Evolutionary conservation across 192 early-diverging fungal genomes (phyloP).

Genomic region (Phlyctochytrium planicorne): DNA sequence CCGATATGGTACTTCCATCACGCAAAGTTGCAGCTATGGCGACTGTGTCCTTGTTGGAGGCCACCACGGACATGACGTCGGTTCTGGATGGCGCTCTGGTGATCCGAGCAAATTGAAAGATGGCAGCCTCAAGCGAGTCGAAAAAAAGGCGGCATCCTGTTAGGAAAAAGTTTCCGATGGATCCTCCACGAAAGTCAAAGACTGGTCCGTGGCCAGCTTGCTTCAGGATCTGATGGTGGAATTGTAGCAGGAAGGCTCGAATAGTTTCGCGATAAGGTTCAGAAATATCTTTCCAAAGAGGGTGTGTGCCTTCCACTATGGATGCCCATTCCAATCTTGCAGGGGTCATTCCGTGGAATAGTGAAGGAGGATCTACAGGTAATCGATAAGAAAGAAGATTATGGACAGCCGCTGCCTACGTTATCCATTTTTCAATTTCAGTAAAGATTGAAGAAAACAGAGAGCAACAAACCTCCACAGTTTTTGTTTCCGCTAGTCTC

Average conservation of each 20-base stretch:
- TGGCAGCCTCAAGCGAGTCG: slow-evolving; percentile 62
- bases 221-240: slow-evolving; percentile 67
- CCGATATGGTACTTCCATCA: slow-evolving; percentile 59
- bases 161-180: slow-evolving; percentile 78
- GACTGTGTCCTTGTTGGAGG: slow-evolving; percentile 42
- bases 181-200: slow-evolving; percentile 73
- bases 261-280: slow-evolving; percentile 62
- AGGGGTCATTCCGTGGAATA: slow-evolving; percentile 10
- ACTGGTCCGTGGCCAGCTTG: slow-evolving; percentile 32
- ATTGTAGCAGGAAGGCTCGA: slow-evolving; percentile 68
- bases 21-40: slow-evolving; percentile 68
- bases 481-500: slow-evolving; percentile 61
- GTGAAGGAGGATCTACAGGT: slow-evolving; percentile 50
- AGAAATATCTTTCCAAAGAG: slow-evolving; percentile 48
- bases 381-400: slow-evolving; percentile 69
- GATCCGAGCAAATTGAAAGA: slow-evolving; percentile 72
- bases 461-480: slow-evolving; percentile 37
- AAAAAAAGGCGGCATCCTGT: slow-evolving; percentile 76
- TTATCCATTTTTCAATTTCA: neutral
- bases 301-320: slow-evolving; percentile 72
- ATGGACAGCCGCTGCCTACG: slow-evolving; percentile 62
- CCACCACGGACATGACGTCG: slow-evolving; percentile 65
- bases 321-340: slow-evolving; percentile 72
- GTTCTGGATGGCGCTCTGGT: slow-evolving; percentile 65
- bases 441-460: slow-evolving; percentile 2